Percentiles rank a stretch among this genome's conserved stretches.
phyloP scores from a whole-genome alignment of 805 yeast species.

The Saturnispora dispora region DNA sequence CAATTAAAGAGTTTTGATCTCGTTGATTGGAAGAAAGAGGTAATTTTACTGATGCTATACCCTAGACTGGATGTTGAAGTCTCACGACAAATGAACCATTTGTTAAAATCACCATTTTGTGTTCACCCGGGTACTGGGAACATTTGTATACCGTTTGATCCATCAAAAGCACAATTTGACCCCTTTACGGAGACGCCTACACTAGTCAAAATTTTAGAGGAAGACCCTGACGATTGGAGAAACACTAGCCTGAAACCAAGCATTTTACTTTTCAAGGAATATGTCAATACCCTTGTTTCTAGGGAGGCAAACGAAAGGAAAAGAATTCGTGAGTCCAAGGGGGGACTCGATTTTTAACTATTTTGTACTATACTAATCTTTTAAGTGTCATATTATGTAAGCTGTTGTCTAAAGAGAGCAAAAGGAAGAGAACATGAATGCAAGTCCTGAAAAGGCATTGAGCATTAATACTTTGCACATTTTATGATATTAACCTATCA shows the following conservation, averaged over 20 bases:
- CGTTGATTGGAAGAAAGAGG: conserved; percentile 67
- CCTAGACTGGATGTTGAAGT: conserved; percentile 94
- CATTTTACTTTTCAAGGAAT: conserved; percentile 5
- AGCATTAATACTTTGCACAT: too few relatives aligned
- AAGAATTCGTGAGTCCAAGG: conserved; percentile 1
- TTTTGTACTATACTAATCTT: neutral
- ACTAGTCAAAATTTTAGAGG: conserved; percentile 51
- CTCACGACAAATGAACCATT: conserved; percentile 79
- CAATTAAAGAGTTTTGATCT: conserved; percentile 32
- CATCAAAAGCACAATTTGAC: conserved; percentile 46
- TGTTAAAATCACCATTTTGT: conserved; percentile 93
- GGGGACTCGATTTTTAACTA: neutral
- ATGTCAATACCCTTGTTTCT: conserved; percentile 2
- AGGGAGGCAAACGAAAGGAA: conserved; percentile 6
- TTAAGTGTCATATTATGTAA: neutral
- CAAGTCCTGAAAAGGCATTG: too few relatives aligned
- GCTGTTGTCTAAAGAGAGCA: too few relatives aligned
- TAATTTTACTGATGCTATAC: conserved; percentile 70
- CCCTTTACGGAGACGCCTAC: conserved; percentile 73
- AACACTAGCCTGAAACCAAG: conserved; percentile 44
- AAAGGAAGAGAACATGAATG: too few relatives aligned
- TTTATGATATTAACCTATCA: neutral
- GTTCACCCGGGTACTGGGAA: conserved; percentile 94
- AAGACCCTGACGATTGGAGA: conserved; percentile 52
- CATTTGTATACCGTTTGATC: conserved; percentile 84